phyloP scores from a whole-genome alignment of 176 grass and related monocot genomes.

The Oryza rufipogon region DNA sequence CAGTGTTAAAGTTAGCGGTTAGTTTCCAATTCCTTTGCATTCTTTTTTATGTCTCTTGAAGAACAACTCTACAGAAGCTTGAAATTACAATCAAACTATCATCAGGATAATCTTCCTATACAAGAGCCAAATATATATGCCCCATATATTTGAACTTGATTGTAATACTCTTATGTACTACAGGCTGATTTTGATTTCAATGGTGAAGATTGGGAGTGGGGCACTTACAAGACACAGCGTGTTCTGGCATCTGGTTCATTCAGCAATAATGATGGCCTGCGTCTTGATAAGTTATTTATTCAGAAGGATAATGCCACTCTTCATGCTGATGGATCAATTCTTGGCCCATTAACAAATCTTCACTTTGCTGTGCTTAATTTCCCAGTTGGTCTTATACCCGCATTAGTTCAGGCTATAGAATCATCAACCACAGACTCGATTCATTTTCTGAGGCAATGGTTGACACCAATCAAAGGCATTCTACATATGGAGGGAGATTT shows the following conservation, averaged over 20 bases:
- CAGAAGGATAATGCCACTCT: constrained; percentile 99
- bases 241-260: constrained; percentile 84
- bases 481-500: constrained; percentile 99
- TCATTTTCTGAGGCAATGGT: constrained; percentile 93
- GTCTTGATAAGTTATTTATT: constrained; percentile 95
- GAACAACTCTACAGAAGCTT: constrained; percentile 23
- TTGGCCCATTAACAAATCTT: constrained; percentile 95
- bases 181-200: constrained; percentile 98
- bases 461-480: constrained; percentile 94
- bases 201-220: constrained; percentile 99
- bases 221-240: constrained; percentile 84
- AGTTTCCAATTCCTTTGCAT: constrained; percentile 16
- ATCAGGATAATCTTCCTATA: constrained; percentile 8
- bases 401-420: constrained; percentile 93
- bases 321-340: constrained; percentile 93
- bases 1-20: neutral
- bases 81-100: constrained; percentile 3
- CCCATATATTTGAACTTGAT: constrained; percentile 22
- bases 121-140: constrained; percentile 30
- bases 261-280: constrained; percentile 92
- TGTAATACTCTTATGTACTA: constrained; percentile 26
- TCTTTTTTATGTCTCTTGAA: constrained; percentile 10
- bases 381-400: constrained; percentile 90
- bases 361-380: constrained; percentile 99
- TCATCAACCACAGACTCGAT: constrained; percentile 86